Conservation (phyloP, 2,329 filamentous ascomycete genomes). For the Fusarium verticillioides region DNA sequence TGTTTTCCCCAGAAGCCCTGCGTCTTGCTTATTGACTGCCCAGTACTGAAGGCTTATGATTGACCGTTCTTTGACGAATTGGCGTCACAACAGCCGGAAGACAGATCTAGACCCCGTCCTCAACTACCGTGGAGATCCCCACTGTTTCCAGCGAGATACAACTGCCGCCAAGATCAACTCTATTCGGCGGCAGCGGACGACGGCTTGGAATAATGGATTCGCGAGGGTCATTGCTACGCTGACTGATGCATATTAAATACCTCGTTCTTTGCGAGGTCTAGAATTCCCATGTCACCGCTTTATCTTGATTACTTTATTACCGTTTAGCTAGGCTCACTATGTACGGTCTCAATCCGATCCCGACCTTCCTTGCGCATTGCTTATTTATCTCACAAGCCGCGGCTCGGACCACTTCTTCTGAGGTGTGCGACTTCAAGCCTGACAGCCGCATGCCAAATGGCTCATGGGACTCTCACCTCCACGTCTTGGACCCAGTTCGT, state of each 20-base stretch:
- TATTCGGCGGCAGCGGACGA: background rate
- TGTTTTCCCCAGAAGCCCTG: too few species aligned
- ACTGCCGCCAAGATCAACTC: background rate
- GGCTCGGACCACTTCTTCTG: rapidly evolving
- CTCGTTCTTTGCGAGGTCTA: rapidly evolving
- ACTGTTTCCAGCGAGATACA: rapidly evolving
- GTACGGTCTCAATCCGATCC: too few species aligned
- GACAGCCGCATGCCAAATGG: background rate
- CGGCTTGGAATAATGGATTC: background rate
- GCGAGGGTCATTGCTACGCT: background rate
- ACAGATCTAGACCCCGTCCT: background rate
- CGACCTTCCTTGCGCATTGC: background rate
- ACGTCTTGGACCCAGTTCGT: background rate
- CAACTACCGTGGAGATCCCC: background rate
- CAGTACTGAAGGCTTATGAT: background rate
- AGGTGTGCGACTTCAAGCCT: background rate
- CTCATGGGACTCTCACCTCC: background rate
- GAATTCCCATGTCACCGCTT: too few species aligned
- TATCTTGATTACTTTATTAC: rapidly evolving
- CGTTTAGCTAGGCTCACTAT: rapidly evolving
- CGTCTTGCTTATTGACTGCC: too few species aligned
- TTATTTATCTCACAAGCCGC: rapidly evolving
- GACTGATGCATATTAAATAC: background rate
- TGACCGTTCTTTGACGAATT: background rate
- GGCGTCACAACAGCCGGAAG: background rate